A percentile compares a stretch with the other conserved stretches of the same genome.
Evolutionary conservation across 106 monocot genomes (phyloP).

Genomic region (Chionographis japonica): DNA sequence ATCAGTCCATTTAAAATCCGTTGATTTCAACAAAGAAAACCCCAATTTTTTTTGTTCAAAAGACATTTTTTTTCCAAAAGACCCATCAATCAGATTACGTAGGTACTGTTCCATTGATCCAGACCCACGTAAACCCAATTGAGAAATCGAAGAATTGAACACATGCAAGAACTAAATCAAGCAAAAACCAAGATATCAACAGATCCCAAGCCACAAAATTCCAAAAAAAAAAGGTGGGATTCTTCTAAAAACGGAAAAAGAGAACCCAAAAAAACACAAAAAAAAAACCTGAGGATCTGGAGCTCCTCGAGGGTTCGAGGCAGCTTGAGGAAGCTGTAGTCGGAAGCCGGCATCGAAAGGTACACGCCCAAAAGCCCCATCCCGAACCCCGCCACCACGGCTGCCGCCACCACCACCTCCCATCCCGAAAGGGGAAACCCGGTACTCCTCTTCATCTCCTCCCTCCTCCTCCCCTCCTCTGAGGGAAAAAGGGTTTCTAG

Average conservation of each 20-base stretch:
- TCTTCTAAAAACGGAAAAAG: not conserved
- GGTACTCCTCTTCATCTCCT: conserved; percentile 24
- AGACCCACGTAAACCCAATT: too few relatives aligned
- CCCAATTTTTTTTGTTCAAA: too few relatives aligned
- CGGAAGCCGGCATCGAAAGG: conserved; percentile 77
- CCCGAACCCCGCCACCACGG: conserved; percentile 40
- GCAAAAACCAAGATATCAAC: conserved; percentile 5
- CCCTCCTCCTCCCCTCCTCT: not conserved
- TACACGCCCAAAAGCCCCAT: conserved; percentile 69
- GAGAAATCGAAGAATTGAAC: too few relatives aligned
- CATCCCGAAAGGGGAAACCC: conserved; percentile 47
- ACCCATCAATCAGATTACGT: too few relatives aligned
- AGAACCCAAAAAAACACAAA: not conserved
- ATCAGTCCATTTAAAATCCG: too few relatives aligned
- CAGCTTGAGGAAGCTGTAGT: conserved; percentile 95
- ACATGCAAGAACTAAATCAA: not conserved
- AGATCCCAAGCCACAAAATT: not conserved
- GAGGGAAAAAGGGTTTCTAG: conserved; percentile 18
- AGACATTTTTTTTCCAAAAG: too few relatives aligned
- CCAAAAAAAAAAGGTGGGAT: not conserved
- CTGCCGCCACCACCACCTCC: conserved; percentile 49
- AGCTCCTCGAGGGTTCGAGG: conserved; percentile 79
- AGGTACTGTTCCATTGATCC: too few relatives aligned
- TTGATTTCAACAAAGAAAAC: too few relatives aligned
- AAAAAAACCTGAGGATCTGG: conserved; percentile 56